phyloP scores from a whole-genome alignment of 306 rosid species.

The Begonia peltatifolia region DNA sequence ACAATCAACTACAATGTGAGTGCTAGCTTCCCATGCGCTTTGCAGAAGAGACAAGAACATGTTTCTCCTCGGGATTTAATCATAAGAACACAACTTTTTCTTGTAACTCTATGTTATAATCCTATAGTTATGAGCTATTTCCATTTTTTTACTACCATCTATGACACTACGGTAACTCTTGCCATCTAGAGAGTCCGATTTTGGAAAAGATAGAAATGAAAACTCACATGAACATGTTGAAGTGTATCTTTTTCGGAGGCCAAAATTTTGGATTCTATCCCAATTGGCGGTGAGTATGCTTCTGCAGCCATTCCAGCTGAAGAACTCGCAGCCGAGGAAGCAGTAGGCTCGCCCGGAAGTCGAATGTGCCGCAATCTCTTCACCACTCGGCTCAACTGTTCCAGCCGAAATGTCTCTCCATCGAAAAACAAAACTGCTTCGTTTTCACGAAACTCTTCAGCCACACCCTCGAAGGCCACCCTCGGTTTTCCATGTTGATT shows the following conservation, averaged over 20 bases:
- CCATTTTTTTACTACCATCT: no score
- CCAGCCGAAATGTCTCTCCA: slow-evolving; percentile 8
- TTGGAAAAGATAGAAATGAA: background rate
- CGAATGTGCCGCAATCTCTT: slow-evolving; percentile 13
- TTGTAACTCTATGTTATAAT: no score
- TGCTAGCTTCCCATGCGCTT: no score
- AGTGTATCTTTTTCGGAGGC: slow-evolving; percentile 4
- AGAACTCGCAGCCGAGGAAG: slow-evolving; percentile 4
- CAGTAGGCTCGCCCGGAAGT: slow-evolving; percentile 11
- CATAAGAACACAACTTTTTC: no score
- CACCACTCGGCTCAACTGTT: slow-evolving; percentile 13
- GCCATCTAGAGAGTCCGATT: no score
- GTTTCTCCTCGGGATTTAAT: no score
- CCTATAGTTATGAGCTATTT: no score
- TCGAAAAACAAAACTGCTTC: slow-evolving; percentile 13
- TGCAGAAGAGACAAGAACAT: no score
- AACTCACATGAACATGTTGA: slow-evolving; percentile 4
- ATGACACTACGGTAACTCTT: no score
- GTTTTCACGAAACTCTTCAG: slow-evolving; percentile 10
- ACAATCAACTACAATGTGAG: no score
- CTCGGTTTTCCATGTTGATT: slow-evolving; percentile 11
- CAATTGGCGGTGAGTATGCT: slow-evolving; percentile 5
- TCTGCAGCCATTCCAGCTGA: slow-evolving; percentile 6
- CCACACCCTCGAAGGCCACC: slow-evolving; percentile 9
- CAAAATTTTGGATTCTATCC: slow-evolving; percentile 5